Base-by-base conservation (phyloP, 495 filamentous ascomycete species). In the Xylaria scruposa region DNA sequence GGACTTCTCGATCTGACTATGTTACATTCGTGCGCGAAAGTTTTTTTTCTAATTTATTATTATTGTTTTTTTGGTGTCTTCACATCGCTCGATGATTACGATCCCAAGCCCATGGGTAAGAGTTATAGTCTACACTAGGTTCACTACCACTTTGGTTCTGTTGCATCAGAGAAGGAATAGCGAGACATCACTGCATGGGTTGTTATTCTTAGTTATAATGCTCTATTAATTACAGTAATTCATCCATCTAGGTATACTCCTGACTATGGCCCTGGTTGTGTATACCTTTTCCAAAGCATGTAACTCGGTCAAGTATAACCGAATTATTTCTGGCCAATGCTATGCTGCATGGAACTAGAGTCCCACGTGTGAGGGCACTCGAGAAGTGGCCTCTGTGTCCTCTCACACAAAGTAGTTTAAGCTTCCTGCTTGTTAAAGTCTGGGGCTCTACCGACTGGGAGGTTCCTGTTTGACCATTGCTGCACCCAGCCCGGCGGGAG, bases 131-230 rank as follows among this genome's bases (percentile, higher is more conserved):
- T 3, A 38, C 36, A 38, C 36, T 8, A 70, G 53, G 10, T 40
- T 38, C 24, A 44, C 38, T 10, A 51, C 67, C 33, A 21, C 24
- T 38, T 36, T 2, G 26, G 53, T 10, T 49, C 53, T 54, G 60
- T 58, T 44, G 47, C 68, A 65, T 64, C 19, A 47, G 59, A 53
- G 58, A 24, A 47, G 68, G 58, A 65, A 60, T 58, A 21, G 31
- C 17, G n/a, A 47, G 17, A 31, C 31, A 61, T 31, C 31, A 40
- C 26, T 2, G 24, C 62, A 49, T 36, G 53, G 26, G 15, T 63
- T 51, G 63, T 65, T 67, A 67, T 72, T 72, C 70, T 72, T 72
- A 67, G 61, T n/a, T 26, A 53, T n/a, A 5, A 8, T 17, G 15
- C 3, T 65, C 47, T 29, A 31, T 31, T 46, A 4, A 56, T 42